A percentile compares a stretch with the other conserved stretches of the same genome.
phyloP scores from a whole-genome alignment of 2,329 filamentous ascomycete species.

The Triangularia verruculosa region DNA sequence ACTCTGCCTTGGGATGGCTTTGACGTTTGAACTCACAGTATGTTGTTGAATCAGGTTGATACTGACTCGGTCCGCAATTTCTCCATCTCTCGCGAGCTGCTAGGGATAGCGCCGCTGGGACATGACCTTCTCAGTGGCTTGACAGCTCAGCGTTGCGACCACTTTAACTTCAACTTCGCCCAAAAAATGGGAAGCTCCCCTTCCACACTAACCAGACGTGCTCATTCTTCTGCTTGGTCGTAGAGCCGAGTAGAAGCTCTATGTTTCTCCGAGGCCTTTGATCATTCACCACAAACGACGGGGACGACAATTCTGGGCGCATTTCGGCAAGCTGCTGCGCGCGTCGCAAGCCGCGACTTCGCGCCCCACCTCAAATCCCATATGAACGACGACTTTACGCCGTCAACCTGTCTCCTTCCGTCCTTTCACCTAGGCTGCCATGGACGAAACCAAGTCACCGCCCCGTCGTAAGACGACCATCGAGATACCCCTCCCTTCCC shows the following conservation, averaged over 20 bases:
- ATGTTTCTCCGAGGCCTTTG: not conserved
- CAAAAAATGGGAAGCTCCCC: not conserved
- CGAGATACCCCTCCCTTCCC: conserved; percentile 21
- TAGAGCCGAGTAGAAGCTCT: not conserved
- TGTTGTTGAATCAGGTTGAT: not conserved
- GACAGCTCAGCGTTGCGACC: not conserved
- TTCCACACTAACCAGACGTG: not conserved
- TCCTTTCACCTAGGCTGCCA: no score
- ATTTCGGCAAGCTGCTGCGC: not conserved
- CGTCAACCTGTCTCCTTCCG: no score
- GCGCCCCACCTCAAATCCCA: not conserved
- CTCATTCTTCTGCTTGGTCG: not conserved
- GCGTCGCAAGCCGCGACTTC: not conserved
- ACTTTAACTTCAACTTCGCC: not conserved
- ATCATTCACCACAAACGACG: not conserved
- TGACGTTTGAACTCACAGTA: not conserved
- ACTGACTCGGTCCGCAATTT: not conserved
- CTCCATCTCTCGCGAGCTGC: not conserved
- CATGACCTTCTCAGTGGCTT: no score
- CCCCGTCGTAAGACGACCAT: conserved; percentile 19
- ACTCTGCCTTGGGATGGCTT: no score
- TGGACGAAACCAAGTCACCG: conserved; percentile 10
- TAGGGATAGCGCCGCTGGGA: no score
- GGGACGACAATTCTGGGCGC: not conserved
- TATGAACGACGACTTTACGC: no score